A percentile compares a stretch with the other conserved stretches of the same genome.
These are phyloP conservation scores for Globisporangium iwayamae DNA, from an alignment of 352 stramenopile genomes.

Conservation along the genomic window DNA sequence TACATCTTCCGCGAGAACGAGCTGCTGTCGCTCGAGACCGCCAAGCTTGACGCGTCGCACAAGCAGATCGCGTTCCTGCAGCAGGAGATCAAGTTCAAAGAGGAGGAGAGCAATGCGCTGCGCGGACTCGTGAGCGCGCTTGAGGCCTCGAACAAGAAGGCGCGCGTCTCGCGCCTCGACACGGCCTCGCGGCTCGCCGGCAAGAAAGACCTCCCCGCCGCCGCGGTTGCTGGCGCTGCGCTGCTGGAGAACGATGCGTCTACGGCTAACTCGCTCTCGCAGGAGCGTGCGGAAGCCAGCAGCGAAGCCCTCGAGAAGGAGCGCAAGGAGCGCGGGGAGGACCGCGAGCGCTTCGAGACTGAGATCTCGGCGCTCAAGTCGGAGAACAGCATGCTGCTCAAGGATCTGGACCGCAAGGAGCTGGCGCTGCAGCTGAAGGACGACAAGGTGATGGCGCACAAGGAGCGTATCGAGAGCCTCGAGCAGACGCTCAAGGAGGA, in stretches of 20 bases:
- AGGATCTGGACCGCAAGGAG: constrained; percentile 73
- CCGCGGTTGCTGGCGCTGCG: constrained; percentile 23
- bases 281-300: constrained; percentile 9
- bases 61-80: constrained; percentile 83
- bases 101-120: constrained; percentile 74
- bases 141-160: constrained; percentile 80
- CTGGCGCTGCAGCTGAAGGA: constrained; percentile 54
- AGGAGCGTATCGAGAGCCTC: constrained; percentile 52
- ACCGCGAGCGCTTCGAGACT: constrained; percentile 38
- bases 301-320: constrained; percentile 38
- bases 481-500: constrained; percentile 58
- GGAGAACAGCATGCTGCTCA: constrained; percentile 70
- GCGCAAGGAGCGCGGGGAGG: constrained; percentile 31
- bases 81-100: constrained; percentile 85
- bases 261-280: constrained; percentile 2
- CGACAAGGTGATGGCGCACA: constrained; percentile 64
- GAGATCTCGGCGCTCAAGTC: constrained; percentile 65
- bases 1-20: constrained; percentile 87
- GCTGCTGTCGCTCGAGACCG: constrained; percentile 76
- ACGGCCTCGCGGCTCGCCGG: constrained; percentile 33
- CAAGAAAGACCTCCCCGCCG: constrained; percentile 21
- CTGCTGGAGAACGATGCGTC: constrained; percentile 31
- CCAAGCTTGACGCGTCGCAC: constrained; percentile 78
- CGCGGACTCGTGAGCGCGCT: constrained; percentile 67
- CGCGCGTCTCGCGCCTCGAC: constrained; percentile 60